phyloP scores from a whole-genome alignment of 1,284 basidiomycete genomes.

The Golubevia pallescens region DNA sequence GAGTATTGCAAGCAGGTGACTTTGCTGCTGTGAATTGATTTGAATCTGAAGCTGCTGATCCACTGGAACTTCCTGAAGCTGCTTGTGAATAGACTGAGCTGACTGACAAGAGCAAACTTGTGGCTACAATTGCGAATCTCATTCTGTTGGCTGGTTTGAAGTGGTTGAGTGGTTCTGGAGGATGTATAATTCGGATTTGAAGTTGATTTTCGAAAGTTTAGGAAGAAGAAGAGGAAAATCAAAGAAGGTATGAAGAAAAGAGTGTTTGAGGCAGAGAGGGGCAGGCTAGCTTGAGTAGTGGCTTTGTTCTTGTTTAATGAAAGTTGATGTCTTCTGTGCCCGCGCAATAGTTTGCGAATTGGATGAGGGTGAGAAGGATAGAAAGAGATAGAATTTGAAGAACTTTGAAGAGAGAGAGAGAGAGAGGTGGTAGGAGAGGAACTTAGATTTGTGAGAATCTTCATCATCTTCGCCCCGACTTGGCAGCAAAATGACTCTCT shows the following conservation, averaged over 20 bases:
- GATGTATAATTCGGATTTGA: too few relatives aligned
- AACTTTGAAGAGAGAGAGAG: background rate
- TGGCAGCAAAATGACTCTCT: too few relatives aligned
- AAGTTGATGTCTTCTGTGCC: background rate
- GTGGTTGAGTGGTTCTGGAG: background rate
- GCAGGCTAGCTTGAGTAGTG: background rate
- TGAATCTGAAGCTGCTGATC: background rate
- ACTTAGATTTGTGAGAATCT: background rate
- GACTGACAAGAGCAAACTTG: background rate
- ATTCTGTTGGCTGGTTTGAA: background rate
- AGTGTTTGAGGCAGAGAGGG: background rate
- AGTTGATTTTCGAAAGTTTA: background rate
- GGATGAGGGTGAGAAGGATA: background rate
- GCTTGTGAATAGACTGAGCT: background rate
- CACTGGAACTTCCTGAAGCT: background rate
- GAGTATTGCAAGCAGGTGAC: constrained; percentile 22
- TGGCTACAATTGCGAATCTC: background rate
- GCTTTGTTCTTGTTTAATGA: background rate
- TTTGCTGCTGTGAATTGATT: background rate
- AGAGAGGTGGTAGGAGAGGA: background rate
- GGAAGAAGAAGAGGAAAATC: background rate
- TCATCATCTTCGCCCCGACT: background rate
- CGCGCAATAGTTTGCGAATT: background rate
- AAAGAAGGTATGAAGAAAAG: background rate
- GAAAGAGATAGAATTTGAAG: too few relatives aligned